These are phyloP conservation scores for Avena eriantha DNA, from an alignment of 176 grass and related monocot species.

Conservation along the genomic window DNA sequence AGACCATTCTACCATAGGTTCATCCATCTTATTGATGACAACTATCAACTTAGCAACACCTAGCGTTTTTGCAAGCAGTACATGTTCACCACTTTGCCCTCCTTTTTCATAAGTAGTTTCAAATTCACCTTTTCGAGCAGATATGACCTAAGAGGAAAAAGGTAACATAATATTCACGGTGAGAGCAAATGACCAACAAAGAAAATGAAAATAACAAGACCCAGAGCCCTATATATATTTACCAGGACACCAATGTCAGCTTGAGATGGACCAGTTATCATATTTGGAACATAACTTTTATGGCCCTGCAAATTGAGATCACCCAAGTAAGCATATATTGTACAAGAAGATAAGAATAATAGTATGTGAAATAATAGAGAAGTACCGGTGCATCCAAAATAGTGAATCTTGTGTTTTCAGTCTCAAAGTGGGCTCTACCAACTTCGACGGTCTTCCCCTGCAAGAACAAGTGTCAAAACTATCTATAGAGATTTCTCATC, in stretches of 20 bases:
- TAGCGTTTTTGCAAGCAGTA: slow-evolving; percentile 87
- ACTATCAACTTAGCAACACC: slow-evolving; percentile 80
- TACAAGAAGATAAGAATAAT: neutral
- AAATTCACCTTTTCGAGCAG: slow-evolving; percentile 93
- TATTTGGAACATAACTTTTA: slow-evolving; percentile 97
- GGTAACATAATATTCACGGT: neutral
- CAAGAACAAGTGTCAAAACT: slow-evolving; percentile 29
- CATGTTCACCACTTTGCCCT: slow-evolving; percentile 85
- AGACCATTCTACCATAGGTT: slow-evolving; percentile 77
- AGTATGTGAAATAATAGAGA: neutral
- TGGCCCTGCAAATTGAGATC: slow-evolving; percentile 78
- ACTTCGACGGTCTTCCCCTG: slow-evolving; percentile 87
- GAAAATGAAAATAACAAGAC: slow-evolving; percentile 8
- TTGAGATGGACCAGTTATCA: slow-evolving; percentile 97
- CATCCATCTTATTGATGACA: slow-evolving; percentile 94
- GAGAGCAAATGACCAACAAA: neutral
- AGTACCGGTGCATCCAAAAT: slow-evolving; percentile 87
- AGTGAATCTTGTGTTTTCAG: slow-evolving; percentile 86
- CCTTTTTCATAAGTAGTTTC: slow-evolving; percentile 87
- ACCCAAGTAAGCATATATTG: slow-evolving; percentile 29
- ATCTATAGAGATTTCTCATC: neutral
- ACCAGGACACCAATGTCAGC: slow-evolving; percentile 97
- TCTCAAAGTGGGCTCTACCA: slow-evolving; percentile 93
- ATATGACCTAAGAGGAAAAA: slow-evolving; percentile 64
- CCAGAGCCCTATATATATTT: slow-evolving; percentile 30